These are phyloP conservation scores for Rhodomyrtus tomentosa DNA, from an alignment of 345 rosid genomes.

Conservation along the genomic window DNA sequence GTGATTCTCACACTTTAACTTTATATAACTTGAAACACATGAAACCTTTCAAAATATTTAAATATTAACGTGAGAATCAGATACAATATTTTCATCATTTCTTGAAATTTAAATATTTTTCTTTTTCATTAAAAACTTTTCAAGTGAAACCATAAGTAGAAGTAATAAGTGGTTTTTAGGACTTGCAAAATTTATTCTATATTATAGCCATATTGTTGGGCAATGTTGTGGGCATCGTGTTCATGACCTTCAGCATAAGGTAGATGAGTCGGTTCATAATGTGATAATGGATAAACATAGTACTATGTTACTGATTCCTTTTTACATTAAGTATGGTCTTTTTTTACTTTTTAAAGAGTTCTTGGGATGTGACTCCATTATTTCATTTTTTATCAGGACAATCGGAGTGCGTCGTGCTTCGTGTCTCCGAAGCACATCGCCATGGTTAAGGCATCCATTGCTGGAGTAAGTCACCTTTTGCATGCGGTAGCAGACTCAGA, in stretches of 20 bases:
- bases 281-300: neutral
- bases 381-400: conserved; percentile 13
- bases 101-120: neutral
- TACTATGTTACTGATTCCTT: neutral
- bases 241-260: neutral
- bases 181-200: neutral
- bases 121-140: neutral
- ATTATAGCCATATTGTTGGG: neutral
- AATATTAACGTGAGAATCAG: neutral
- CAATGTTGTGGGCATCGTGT: neutral
- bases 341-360: neutral
- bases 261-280: neutral
- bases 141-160: neutral
- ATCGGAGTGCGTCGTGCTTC: conserved; percentile 10
- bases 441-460: conserved; percentile 68
- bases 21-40: neutral
- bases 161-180: neutral
- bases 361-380: neutral
- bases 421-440: conserved; percentile 32
- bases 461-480: conserved; percentile 80
- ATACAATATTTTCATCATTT: neutral
- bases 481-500: conserved; percentile 41
- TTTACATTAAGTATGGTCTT: neutral
- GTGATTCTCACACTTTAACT: neutral
- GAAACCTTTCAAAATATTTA: neutral